Conservation (phyloP, 1,284 basidiomycete genomes). For the Caloboletus inedulis region DNA sequence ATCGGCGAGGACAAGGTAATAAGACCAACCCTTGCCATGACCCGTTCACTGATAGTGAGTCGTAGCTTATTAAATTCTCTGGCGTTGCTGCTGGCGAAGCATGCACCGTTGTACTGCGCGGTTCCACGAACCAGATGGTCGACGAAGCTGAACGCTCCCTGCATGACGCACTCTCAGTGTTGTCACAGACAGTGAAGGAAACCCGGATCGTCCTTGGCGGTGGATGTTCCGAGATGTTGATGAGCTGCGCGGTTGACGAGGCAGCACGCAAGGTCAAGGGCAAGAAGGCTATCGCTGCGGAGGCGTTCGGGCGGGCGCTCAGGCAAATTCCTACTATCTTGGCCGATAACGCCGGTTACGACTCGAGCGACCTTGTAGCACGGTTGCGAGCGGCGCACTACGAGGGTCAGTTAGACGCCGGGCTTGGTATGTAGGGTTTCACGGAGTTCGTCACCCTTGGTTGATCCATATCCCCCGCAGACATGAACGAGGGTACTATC, state of each 20-base stretch:
- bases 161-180: constrained; percentile 95
- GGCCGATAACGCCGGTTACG: constrained; percentile 97
- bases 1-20: constrained; percentile 96
- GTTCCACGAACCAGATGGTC: constrained; percentile 97
- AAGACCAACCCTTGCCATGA: constrained; percentile 10
- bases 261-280: constrained; percentile 83
- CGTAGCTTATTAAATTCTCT: constrained; percentile 96
- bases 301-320: constrained; percentile 87
- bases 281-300: constrained; percentile 95
- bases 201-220: constrained; percentile 93
- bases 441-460: neutral
- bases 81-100: constrained; percentile 97
- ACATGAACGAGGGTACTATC: constrained; percentile 85
- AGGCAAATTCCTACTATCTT: constrained; percentile 95
- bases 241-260: constrained; percentile 94
- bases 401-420: constrained; percentile 81
- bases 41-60: neutral
- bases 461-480: constrained; percentile 38
- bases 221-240: constrained; percentile 97
- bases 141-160: constrained; percentile 98
- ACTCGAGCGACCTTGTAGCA: constrained; percentile 93
- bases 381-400: constrained; percentile 92
- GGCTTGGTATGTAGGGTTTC: constrained; percentile 58
- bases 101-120: constrained; percentile 97
- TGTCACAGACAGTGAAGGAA: constrained; percentile 98